Base-by-base conservation (phyloP, 140 eudicot species). In the Erigeron philadelphicus region DNA sequence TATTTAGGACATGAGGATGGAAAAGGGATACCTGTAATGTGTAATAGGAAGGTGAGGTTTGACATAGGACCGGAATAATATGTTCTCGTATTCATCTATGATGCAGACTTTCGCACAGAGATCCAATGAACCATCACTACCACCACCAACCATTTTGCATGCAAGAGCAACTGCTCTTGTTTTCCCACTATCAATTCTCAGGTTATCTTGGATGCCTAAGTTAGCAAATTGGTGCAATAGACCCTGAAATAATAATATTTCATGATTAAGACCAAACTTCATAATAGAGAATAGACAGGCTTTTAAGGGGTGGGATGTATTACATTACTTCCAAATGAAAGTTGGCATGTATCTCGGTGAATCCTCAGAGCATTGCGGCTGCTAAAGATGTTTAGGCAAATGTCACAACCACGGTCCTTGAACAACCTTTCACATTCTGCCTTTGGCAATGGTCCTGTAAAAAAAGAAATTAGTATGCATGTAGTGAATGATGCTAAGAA, bases 101-200 rank as follows among this genome's bases (percentile, higher is more conserved):
- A 94, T 88, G 82, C 97, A 94, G 46, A 89, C 85, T 80, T 95
- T 89, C 38, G 95, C 99, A 71, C 97, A 94, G 23, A 94, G 84
- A 77, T 94, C 97, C 61, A 89, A 65, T 21, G 97, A 87, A 52
- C 97, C 99, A 75, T 94, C 97, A 73, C 94, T 93, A 17, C 98
- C 98, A 40, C 99, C 99, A 17, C 99, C 99, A 46, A 94, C 99
- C 97, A 87, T 94, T 81, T 89, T 87, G 87, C 99, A 89, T 15
- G 89, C 95, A 61, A 94, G 86, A 41, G 99, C 84, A 54, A 94
- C 90, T 61, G 78, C 91, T 78, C 74, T 76, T 64, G 82, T 69
- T 73, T 83, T 78, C 58, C 79, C 78, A 7, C 73, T 82, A 66
- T 85, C 95, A 16, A 78, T 89, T 84, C 89, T 89, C 57, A 83